Conservation (phyloP, 805 yeast genomes). For the Phaffomyces antillensis region DNA sequence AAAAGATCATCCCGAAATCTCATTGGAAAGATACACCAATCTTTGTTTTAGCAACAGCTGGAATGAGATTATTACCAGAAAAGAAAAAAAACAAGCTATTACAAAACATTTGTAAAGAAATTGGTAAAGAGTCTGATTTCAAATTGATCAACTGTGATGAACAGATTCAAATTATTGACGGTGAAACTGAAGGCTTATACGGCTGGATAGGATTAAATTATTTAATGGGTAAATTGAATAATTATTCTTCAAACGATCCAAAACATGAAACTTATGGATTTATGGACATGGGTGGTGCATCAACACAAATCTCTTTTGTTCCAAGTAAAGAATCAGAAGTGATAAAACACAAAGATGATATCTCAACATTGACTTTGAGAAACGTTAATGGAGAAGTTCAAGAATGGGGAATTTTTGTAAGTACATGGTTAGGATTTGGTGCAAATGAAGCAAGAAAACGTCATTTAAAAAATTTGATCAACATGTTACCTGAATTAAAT, state of each 20-base stretch:
- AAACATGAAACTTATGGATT: constrained; percentile 72
- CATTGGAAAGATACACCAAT: constrained; percentile 68
- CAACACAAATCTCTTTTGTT: constrained; percentile 91
- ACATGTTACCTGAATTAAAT: constrained; percentile 40
- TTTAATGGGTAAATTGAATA: constrained; percentile 56
- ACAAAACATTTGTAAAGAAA: constrained; percentile 48
- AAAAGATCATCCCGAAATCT: constrained; percentile 56
- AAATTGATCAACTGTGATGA: constrained; percentile 47
- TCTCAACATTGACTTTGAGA: constrained; percentile 57
- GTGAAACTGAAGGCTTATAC: constrained; percentile 88
- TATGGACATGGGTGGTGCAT: constrained; percentile 99
- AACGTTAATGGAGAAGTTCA: constrained; percentile 65
- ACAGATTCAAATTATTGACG: constrained; percentile 83
- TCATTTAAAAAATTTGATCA: constrained; percentile 52
- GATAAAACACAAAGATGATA: constrained; percentile 61
- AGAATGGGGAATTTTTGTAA: constrained; percentile 82
- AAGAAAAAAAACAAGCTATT: constrained; percentile 48
- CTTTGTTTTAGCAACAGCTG: constrained; percentile 92
- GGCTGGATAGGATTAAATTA: constrained; percentile 95
- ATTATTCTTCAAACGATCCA: constrained; percentile 29
- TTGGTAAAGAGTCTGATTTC: constrained; percentile 52
- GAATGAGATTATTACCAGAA: constrained; percentile 74
- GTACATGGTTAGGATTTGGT: constrained; percentile 97
- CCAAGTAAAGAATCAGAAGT: constrained; percentile 61
- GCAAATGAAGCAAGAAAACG: constrained; percentile 88